These are phyloP conservation scores for Fusarium falciforme DNA, from an alignment of 2,329 filamentous ascomycete species.

Conservation along the genomic window DNA sequence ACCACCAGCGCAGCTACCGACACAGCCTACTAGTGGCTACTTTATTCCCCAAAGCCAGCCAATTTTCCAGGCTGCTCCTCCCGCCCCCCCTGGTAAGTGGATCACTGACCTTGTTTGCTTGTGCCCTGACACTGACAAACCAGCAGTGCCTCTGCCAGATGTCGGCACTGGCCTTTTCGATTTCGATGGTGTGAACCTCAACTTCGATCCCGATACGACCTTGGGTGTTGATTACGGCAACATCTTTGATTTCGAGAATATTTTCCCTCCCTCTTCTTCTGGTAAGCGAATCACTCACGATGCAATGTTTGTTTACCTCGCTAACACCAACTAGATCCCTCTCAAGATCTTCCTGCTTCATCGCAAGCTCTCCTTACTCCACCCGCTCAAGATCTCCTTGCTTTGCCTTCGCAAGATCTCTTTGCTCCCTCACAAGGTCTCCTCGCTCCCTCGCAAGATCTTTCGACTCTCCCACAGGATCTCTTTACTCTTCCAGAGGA, in stretches of 20 bases:
- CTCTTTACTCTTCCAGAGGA: not conserved
- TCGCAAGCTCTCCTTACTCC: not conserved
- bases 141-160: not conserved
- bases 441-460: not conserved
- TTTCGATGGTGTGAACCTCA: not conserved
- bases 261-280: not conserved
- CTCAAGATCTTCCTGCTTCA: not conserved
- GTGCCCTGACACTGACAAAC: not conserved
- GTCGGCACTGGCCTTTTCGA: not conserved
- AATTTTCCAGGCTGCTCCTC: not conserved
- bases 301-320: not conserved
- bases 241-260: not conserved
- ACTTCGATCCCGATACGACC: not conserved
- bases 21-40: not conserved
- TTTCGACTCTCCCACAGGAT: not conserved
- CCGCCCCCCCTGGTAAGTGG: not conserved
- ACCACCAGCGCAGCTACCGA: not conserved
- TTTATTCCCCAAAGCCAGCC: not conserved
- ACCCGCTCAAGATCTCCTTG: not conserved
- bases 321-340: not conserved
- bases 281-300: not conserved
- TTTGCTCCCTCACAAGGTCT: not conserved
- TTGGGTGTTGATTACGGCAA: not conserved
- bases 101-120: not conserved
- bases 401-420: not conserved